Percentiles rank a stretch among this genome's conserved stretches.
phyloP scores from a whole-genome alignment of 257 asterid species.

The Asclepias syriaca region DNA sequence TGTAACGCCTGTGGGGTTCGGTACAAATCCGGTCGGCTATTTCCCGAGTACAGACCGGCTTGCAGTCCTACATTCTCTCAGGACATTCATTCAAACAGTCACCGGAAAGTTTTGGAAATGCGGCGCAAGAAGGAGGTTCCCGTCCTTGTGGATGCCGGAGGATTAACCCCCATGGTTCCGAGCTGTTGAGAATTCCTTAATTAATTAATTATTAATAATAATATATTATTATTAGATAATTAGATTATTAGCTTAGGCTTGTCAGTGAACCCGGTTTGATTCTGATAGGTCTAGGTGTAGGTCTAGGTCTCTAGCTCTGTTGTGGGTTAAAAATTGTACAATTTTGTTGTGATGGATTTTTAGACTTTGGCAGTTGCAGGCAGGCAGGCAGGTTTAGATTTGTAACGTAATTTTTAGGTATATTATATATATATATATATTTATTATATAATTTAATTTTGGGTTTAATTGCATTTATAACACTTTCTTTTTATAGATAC shows the following conservation, averaged over 20 bases:
- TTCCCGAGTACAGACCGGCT: slow-evolving; percentile 41
- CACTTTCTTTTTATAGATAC: too few relatives aligned
- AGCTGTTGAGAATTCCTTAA: slow-evolving; percentile 14
- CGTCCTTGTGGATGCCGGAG: slow-evolving; percentile 19
- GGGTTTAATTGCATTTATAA: background rate
- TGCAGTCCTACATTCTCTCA: slow-evolving; percentile 37
- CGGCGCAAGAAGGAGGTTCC: slow-evolving; percentile 26
- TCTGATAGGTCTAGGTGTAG: slow-evolving; percentile 9
- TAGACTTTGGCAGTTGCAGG: background rate
- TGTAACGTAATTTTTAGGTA: slow-evolving; percentile 13
- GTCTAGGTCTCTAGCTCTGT: slow-evolving; percentile 18
- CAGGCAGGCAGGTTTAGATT: slow-evolving; percentile 5
- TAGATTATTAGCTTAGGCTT: background rate
- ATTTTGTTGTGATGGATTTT: slow-evolving; percentile 19
- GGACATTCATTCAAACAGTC: slow-evolving; percentile 32
- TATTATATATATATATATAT: background rate
- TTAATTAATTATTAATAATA: too few relatives aligned
- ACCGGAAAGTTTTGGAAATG: slow-evolving; percentile 39
- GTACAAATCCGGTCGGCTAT: slow-evolving; percentile 35
- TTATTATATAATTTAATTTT: background rate
- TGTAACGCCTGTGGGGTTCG: slow-evolving; percentile 48
- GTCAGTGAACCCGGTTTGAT: slow-evolving; percentile 14
- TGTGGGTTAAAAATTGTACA: slow-evolving; percentile 15
- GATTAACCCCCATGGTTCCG: slow-evolving; percentile 20
- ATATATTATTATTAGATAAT: too few relatives aligned